Evolutionary conservation across 2,329 filamentous ascomycete genomes (phyloP).

Genomic region (Nothopassalora personata): DNA sequence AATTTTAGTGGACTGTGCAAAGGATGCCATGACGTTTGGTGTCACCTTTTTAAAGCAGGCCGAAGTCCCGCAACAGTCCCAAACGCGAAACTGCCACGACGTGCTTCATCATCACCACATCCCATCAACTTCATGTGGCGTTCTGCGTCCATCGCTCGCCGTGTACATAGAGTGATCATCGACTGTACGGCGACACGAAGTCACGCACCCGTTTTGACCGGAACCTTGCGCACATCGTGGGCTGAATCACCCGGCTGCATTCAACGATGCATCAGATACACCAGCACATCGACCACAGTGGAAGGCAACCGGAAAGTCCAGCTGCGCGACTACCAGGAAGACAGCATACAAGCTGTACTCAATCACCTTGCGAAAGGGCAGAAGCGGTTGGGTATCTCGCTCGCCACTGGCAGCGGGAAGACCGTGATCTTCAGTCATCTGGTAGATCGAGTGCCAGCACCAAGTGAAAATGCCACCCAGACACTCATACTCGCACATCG

Average conservation of each 20-base stretch:
- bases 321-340: constrained; percentile 79
- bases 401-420: constrained; percentile 84
- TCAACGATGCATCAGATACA: neutral
- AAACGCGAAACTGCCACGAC: neutral
- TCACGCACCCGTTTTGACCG: neutral
- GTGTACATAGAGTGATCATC: neutral
- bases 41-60: neutral
- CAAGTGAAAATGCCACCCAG: constrained; percentile 56
- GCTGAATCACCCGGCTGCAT: neutral
- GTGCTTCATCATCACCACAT: neutral
- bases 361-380: constrained; percentile 62
- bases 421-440: constrained; percentile 94
- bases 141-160: neutral
- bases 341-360: constrained; percentile 78
- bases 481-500: constrained; percentile 90
- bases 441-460: constrained; percentile 66
- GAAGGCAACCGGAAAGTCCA: constrained; percentile 21
- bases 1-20: too few species aligned
- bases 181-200: neutral
- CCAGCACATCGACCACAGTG: neutral
- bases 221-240: neutral
- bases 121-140: neutral
- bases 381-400: constrained; percentile 72
- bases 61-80: neutral
- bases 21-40: too few species aligned